These are phyloP conservation scores for Rhodotorula diobovata DNA, from an alignment of 768 basidiomycete species.

Conservation along the genomic window DNA sequence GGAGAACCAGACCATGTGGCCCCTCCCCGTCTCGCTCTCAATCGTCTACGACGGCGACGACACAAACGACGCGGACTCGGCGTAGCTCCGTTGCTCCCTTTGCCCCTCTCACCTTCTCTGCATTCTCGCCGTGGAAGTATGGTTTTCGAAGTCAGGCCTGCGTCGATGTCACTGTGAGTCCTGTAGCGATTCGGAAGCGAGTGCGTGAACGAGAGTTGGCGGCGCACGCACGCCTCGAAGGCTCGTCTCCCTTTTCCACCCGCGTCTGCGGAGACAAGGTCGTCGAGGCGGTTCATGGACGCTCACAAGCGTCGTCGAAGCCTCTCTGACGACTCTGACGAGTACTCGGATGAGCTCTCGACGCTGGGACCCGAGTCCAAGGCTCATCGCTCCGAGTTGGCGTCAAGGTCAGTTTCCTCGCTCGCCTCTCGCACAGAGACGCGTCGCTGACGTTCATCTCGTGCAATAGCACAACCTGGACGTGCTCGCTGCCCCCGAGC, in stretches of 20 bases:
- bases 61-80: no score
- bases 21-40: slow-evolving; percentile 15
- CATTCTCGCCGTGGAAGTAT: neutral
- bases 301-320: neutral
- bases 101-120: neutral
- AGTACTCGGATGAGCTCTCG: neutral
- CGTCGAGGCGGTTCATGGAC: no score
- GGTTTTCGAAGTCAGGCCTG: no score
- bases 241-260: no score
- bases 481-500: slow-evolving; percentile 34
- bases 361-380: neutral
- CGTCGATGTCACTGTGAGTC: no score
- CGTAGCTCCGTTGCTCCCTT: neutral
- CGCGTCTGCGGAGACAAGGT: no score
- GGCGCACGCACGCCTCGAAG: no score
- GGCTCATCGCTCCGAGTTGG: neutral
- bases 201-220: no score
- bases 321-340: no score
- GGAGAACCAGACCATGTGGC: neutral
- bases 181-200: no score
- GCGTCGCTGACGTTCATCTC: neutral
- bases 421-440: neutral
- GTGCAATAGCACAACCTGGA: neutral
- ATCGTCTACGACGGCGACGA: slow-evolving; percentile 10
- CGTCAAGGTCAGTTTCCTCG: neutral